Evolutionary conservation across 306 rosid genomes (phyloP).

Genomic region (Trifolium fragiferum): DNA sequence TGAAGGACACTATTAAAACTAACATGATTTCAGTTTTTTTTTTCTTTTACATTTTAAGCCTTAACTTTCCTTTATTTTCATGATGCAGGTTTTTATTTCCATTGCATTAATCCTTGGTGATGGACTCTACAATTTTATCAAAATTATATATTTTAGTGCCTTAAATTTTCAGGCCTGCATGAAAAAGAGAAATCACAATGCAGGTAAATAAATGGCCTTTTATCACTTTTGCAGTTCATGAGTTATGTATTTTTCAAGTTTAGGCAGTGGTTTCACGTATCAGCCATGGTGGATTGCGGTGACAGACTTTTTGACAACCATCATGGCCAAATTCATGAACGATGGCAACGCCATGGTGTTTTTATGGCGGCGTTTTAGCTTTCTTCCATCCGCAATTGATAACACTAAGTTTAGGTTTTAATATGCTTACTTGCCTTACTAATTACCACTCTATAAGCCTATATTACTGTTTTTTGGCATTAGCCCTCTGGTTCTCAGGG

Average conservation of each 20-base stretch:
- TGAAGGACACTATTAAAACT: background rate
- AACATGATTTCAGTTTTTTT: background rate
- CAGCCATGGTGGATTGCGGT: background rate
- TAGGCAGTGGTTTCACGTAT: background rate
- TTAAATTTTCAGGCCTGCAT: conserved; percentile 55
- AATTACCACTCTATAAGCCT: too few relatives aligned
- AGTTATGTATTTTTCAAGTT: background rate
- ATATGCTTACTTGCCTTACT: too few relatives aligned
- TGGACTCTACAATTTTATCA: conserved; percentile 82
- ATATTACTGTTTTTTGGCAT: too few relatives aligned
- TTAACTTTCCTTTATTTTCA: conserved; percentile 32
- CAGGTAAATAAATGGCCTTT: conserved; percentile 50
- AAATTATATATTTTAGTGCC: conserved; percentile 60
- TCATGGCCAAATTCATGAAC: background rate
- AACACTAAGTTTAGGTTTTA: too few relatives aligned
- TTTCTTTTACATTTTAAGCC: conserved; percentile 9
- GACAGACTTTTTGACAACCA: background rate
- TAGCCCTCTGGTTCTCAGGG: too few relatives aligned
- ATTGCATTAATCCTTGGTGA: conserved; percentile 89
- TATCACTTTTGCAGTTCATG: background rate
- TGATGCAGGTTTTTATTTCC: conserved; percentile 78
- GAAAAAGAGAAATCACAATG: conserved; percentile 50
- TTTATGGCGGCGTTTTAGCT: background rate
- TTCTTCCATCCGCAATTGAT: background rate
- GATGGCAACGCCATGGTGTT: background rate